These are phyloP conservation scores for Wickerhamomyces tratensis DNA, from an alignment of 805 yeast genomes.

Conservation along the genomic window DNA sequence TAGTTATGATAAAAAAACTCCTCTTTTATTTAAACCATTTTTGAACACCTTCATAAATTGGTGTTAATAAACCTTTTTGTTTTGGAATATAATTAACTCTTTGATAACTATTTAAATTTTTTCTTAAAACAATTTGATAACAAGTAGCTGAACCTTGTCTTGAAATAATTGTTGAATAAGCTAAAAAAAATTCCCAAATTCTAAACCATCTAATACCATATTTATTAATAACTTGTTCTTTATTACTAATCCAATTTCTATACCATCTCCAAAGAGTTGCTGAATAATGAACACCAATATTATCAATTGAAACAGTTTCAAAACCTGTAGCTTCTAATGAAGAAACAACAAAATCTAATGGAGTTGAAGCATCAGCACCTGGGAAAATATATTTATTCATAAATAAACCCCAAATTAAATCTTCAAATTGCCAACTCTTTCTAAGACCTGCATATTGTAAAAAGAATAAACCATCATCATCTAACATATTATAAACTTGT, in stretches of 20 bases:
- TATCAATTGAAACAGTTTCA: conserved; percentile 75
- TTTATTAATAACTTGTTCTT: conserved; percentile 63
- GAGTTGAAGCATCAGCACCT: conserved; percentile 95
- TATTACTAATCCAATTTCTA: conserved; percentile 85
- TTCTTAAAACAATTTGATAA: conserved; percentile 84
- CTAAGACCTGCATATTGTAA: conserved; percentile 87
- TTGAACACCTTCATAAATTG: conserved; percentile 38
- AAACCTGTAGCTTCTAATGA: conserved; percentile 77
- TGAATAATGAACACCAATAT: conserved; percentile 88
- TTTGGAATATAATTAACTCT: conserved; percentile 72
- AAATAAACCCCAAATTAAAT: conserved; percentile 86
- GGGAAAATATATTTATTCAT: conserved; percentile 97
- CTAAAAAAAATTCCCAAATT: conserved; percentile 88
- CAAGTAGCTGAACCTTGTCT: conserved; percentile 94
- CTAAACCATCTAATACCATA: conserved; percentile 88
- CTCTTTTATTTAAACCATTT: conserved; percentile 61
- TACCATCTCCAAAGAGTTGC: conserved; percentile 93
- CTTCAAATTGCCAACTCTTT: conserved; percentile 92
- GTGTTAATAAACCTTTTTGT: conserved; percentile 65
- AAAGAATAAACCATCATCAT: conserved; percentile 83
- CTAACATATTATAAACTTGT: conserved; percentile 80
- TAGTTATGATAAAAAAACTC: no score
- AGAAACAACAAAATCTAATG: conserved; percentile 73
- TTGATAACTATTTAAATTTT: conserved; percentile 78
- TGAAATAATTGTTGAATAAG: conserved; percentile 71